A percentile compares a stretch with the other conserved stretches of the same genome.
These are phyloP conservation scores for Ogataea thermomethanolica DNA, from an alignment of 805 yeast species.

Conservation along the genomic window DNA sequence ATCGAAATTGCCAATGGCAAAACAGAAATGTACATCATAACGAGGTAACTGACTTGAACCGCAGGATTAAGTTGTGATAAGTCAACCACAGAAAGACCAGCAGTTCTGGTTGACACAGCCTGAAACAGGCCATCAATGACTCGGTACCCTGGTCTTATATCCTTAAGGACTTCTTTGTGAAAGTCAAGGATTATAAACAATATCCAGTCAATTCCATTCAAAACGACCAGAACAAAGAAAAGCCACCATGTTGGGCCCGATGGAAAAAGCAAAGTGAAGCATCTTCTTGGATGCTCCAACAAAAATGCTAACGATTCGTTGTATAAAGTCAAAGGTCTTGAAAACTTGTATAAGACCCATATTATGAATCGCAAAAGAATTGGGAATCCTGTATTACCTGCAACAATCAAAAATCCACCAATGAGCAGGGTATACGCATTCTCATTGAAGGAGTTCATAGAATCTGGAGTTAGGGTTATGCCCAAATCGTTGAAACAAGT, in stretches of 20 bases:
- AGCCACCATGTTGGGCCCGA: constrained; percentile 96
- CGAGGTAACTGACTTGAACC: constrained; percentile 86
- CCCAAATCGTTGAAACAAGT: constrained; percentile 88
- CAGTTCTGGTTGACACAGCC: constrained; percentile 90
- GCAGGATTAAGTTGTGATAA: constrained; percentile 77
- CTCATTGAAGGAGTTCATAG: constrained; percentile 64
- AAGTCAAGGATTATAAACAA: constrained; percentile 78
- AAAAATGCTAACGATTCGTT: constrained; percentile 81
- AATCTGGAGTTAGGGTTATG: constrained; percentile 72
- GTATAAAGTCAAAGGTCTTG: constrained; percentile 59
- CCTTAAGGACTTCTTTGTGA: constrained; percentile 46
- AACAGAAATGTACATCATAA: constrained; percentile 98
- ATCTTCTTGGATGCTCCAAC: constrained; percentile 94
- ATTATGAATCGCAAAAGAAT: constrained; percentile 73
- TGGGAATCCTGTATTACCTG: constrained; percentile 96
- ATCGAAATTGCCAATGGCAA: constrained; percentile 94
- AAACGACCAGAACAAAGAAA: constrained; percentile 61
- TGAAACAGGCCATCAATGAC: constrained; percentile 84
- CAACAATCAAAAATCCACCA: constrained; percentile 67
- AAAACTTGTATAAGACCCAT: constrained; percentile 69
- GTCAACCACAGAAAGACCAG: constrained; percentile 79
- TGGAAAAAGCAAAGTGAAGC: constrained; percentile 90
- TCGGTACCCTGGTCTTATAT: constrained; percentile 61
- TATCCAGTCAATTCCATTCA: constrained; percentile 76
- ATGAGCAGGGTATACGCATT: constrained; percentile 64